A percentile compares a stretch with the other conserved stretches of the same genome.
Conservation (phyloP, 352 stramenopile species). For the Pythium vanterpoolii region DNA sequence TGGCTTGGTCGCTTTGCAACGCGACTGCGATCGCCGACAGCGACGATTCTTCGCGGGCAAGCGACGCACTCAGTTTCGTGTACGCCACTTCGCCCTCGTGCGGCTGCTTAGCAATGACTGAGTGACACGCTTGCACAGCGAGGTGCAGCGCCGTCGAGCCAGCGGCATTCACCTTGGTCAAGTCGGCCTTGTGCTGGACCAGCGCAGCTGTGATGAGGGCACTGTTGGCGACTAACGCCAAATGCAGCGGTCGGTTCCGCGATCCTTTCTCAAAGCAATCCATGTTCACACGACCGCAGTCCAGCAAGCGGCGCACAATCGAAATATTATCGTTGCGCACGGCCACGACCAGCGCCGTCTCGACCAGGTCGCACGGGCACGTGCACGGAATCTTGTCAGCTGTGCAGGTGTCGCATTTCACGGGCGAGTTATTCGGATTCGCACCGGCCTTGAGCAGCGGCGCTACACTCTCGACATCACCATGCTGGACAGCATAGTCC, state of each 20-base stretch:
- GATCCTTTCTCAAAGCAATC: conserved; percentile 37
- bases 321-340: conserved; percentile 31
- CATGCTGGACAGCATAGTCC: conserved; percentile 47
- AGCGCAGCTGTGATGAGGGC: conserved; percentile 36
- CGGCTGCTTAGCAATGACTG: conserved; percentile 40
- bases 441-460: conserved; percentile 36
- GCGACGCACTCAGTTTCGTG: conserved; percentile 28
- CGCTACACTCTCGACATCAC: conserved; percentile 35
- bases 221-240: conserved; percentile 42
- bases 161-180: conserved; percentile 35
- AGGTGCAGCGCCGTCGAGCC: conserved; percentile 46
- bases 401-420: conserved; percentile 40
- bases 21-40: conserved; percentile 50
- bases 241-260: conserved; percentile 45
- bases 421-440: conserved; percentile 49
- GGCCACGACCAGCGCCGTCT: conserved; percentile 43
- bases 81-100: conserved; percentile 62
- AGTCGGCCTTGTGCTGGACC: conserved; percentile 42
- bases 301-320: conserved; percentile 39
- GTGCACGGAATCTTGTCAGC: conserved; percentile 25
- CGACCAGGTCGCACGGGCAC: conserved; percentile 41
- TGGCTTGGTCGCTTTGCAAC: conserved; percentile 40
- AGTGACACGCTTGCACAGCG: conserved; percentile 40
- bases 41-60: conserved; percentile 3
- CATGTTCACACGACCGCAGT: conserved; percentile 33